Base-by-base conservation (phyloP, 768 basidiomycete species). In the Rhizopogon sp. region DNA sequence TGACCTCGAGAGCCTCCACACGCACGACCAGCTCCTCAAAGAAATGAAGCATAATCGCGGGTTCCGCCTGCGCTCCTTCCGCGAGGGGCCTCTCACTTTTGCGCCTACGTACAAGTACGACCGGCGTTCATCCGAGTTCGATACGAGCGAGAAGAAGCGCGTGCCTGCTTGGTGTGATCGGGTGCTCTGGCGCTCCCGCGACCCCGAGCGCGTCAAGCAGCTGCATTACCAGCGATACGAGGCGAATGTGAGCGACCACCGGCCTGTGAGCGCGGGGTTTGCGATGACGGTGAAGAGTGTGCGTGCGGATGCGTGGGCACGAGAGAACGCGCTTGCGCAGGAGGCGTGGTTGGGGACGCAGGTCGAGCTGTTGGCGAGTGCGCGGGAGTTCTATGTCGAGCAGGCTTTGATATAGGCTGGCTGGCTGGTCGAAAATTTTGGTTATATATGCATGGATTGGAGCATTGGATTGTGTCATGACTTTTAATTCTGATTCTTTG, bases 131-230 rank as follows among this genome's bases (percentile, higher is more conserved):
- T 69, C 80, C 66, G 80, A 84, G 58, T 99, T 92, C 62, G 96
- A 99, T 66, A 77, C 87, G 3, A 92, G 89, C 1, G 91, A 93
- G 68, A 98, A 98, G 70, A 79, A 80, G 11, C 87, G 96, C 0
- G 77, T 85, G 7, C 96, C 96, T 3, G 94, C 96, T 2, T 99
- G 95, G 94, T 99, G 96, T 66, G 96, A 99, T 67, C 86, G 96
- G 5, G 82, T 99, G 20, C 73, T 98, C 41, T 96, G 87, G 83
- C 82, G 85, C 4, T 74, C 81, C 41, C 75, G 75, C 14, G 80
- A 78, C 14, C 74, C 76, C 13, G 71, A 68, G 11, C 76, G 90
- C 7, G 84, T 96, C 29, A 66, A 74, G 52, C 79, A 82, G 64
- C 56, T 90, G 60, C 82, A 83, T 62, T 97, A 99, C 69, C 69